Evolutionary conservation across 208 protist species (phyloP).

Genomic region (Porcisia deanei): DNA sequence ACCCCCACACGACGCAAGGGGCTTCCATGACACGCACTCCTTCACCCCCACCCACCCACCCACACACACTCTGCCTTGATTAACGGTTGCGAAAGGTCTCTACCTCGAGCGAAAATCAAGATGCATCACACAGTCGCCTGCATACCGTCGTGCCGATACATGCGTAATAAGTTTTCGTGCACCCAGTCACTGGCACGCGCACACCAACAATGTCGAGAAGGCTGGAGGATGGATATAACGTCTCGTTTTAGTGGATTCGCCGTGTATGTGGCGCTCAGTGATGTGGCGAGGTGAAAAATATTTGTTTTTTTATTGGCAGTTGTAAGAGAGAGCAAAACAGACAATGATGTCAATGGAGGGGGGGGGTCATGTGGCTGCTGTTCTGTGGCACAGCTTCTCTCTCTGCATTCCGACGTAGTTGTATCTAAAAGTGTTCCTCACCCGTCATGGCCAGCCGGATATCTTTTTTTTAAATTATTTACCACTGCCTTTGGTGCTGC

Average conservation of each 20-base stretch:
- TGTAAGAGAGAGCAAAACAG: neutral
- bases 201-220: neutral
- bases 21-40: too few relatives aligned
- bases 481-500: too few relatives aligned
- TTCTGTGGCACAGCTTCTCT: neutral
- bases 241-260: neutral
- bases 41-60: too few relatives aligned
- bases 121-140: neutral
- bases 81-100: too few relatives aligned
- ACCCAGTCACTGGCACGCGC: neutral
- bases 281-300: neutral
- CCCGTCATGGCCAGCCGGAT: too few relatives aligned
- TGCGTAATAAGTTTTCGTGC: neutral
- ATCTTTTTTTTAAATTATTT: too few relatives aligned
- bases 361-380: neutral
- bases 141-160: neutral
- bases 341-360: neutral
- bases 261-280: neutral
- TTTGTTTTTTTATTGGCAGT: neutral
- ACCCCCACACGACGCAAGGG: too few relatives aligned
- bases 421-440: too few relatives aligned
- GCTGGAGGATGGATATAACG: neutral
- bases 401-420: too few relatives aligned
- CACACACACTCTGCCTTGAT: too few relatives aligned
- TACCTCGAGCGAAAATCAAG: neutral